These are phyloP conservation scores for Candida suzukii DNA, from an alignment of 805 yeast genomes.

Conservation along the genomic window DNA sequence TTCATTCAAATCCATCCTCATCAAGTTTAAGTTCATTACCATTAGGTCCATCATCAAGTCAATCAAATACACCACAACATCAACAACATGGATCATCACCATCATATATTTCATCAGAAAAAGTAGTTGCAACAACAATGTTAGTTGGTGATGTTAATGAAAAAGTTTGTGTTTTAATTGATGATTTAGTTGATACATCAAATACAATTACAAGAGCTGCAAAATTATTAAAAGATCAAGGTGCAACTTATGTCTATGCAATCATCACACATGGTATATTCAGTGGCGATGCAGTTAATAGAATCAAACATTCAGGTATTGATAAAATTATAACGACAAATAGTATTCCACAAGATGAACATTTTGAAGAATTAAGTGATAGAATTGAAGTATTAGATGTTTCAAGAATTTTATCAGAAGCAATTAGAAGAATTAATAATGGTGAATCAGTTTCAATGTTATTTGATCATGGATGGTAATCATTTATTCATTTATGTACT, in stretches of 20 bases:
- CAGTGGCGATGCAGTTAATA: constrained; percentile 80
- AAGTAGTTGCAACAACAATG: constrained; percentile 73
- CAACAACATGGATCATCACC: background rate
- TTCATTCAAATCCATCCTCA: constrained; percentile 10
- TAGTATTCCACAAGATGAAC: constrained; percentile 77
- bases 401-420: constrained; percentile 84
- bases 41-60: constrained; percentile 5
- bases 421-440: constrained; percentile 91
- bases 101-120: constrained; percentile 9
- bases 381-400: constrained; percentile 81
- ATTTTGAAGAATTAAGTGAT: constrained; percentile 44
- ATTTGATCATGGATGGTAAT: constrained; percentile 72
- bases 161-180: constrained; percentile 82
- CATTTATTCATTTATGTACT: background rate
- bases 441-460: constrained; percentile 95
- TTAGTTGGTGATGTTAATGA: constrained; percentile 91
- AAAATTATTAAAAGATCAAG: constrained; percentile 83
- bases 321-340: constrained; percentile 87
- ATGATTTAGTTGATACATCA: constrained; percentile 91
- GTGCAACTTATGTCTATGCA: constrained; percentile 82
- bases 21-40: constrained; percentile 10
- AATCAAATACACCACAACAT: constrained; percentile 7
- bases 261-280: constrained; percentile 89
- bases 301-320: constrained; percentile 60
- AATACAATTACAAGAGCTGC: constrained; percentile 92